These are phyloP conservation scores for Linanthus parryae DNA, from an alignment of 148 eudicot genomes.

Conservation along the genomic window DNA sequence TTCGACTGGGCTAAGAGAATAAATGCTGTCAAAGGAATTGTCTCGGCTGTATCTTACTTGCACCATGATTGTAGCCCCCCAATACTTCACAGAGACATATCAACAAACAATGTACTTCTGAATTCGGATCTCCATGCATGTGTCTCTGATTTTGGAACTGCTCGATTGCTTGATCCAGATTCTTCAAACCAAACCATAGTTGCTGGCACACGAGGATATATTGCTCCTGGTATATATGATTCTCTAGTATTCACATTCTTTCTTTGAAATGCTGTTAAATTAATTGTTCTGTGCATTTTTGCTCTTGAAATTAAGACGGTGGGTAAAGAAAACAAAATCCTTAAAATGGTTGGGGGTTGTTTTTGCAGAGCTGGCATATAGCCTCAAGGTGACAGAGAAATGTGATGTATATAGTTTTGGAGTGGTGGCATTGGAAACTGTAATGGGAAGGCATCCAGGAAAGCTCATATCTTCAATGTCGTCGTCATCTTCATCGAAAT, in stretches of 20 bases:
- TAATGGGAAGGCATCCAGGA: slow-evolving; percentile 14
- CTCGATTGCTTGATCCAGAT: no score
- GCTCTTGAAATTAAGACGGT: not conserved
- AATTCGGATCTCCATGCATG: not conserved
- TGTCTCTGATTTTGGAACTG: not conserved
- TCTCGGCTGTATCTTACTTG: not conserved
- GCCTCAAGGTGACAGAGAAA: no score
- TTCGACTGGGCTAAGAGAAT: no score
- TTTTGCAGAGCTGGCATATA: no score
- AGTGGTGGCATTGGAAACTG: slow-evolving; percentile 10
- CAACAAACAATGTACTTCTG: slow-evolving; percentile 1
- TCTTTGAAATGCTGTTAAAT: not conserved
- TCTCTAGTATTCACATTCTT: no score
- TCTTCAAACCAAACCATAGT: not conserved
- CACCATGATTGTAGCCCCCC: not conserved
- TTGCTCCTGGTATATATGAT: no score
- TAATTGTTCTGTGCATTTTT: not conserved
- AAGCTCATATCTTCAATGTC: slow-evolving; percentile 7
- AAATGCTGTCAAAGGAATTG: not conserved
- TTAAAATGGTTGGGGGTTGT: no score
- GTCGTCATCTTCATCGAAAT: not conserved
- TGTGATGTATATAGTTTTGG: no score
- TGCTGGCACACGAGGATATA: not conserved
- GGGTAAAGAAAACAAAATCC: no score
- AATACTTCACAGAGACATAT: slow-evolving; percentile 4